Evolutionary conservation across 805 yeast genomes (phyloP), one percentile per base, ranked within the genome.

Genomic region (Starmerella ratchasimensis): DNA sequence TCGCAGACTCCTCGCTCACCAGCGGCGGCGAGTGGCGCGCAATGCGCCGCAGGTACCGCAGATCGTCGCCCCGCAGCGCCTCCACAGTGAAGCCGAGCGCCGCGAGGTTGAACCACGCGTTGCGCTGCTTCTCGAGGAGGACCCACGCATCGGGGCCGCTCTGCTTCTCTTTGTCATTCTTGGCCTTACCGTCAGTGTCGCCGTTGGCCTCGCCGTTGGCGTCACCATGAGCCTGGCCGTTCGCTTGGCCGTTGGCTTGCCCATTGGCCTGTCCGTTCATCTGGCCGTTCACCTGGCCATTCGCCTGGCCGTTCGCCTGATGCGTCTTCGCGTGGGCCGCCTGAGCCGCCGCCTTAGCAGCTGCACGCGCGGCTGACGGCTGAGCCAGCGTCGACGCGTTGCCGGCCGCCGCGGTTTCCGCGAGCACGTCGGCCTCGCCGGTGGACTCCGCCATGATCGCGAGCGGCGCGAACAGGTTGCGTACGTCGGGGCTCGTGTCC

Each of bases 61-160:
- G 55, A 50, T 70, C 67, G n/a, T 60, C 59, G 38, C 60, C 58
- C 13, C 72, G 68, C 51, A 75, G 62, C 3, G 59, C 43, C 16
- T 65, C 65, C 38, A 64, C 64, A n/a, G 74, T 69, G 54, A 76
- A 83, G 0, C 98, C 98, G 57, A 90, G 94, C 20, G 86, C 80
- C 3, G 77, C 88, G 67, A 90, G 65, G 52, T 88, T 90, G 57
- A 82, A 83, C 99, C 99, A 90, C 31, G 83, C 74, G 57, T 90
- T 80, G 52, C 93, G 70, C 14, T 24, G 28, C 28, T 22, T 32
- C 20, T 22, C n/a, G 53, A 17, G 63, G 50, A 0, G 79, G 73
- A 4, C 53, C 24, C 64, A 63, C 5, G 67, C 63, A 26, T 63
- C 60, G 3, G 95, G 94, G 7, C n/a, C 38, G 86, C 60, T 16